Evolutionary conservation across 129 eudicot species (phyloP), one percentile per base, ranked within the genome.

Genomic region (Flaveria robusta): DNA sequence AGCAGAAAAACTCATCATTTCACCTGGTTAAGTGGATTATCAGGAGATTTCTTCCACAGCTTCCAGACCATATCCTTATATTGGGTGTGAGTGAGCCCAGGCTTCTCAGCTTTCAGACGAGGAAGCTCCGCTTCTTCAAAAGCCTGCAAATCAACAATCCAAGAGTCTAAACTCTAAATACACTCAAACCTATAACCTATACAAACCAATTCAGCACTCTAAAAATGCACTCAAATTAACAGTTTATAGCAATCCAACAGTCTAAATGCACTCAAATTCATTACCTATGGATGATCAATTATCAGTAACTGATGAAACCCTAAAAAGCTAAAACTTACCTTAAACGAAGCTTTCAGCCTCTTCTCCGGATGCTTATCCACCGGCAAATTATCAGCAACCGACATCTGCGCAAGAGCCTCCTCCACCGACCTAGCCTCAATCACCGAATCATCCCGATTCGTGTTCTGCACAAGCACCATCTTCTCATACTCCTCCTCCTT

Each of bases 111-210:
- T 85, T 94, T 94, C 87, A 94, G 78, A 85, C 69, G 78, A n/a
- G 93, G 93, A 68, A 94, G 93, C 82, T 94, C 97, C 34, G 93
- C 98, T 85, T 94, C 98, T 83, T 94, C 97, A 84, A 91, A 94
- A 65, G 97, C 98, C 98, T 94, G 47, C 45, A 71, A 47, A 24
- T 19, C 31, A 24, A 47, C 14, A 47, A 47, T 43, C 13, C 49
- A 43, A 43, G 2, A 37, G n/a, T n/a, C n/a, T n/a, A n/a, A n/a
- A 34, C 8, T 34, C 7, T 34, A 34, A 34, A 34, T 34, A 34
- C 39, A 34, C 39, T 34, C 39, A 34, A 34, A 34, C 39, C 5
- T 5, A 34, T 34, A 34, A 34, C 39, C 7, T 34, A 34, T 34
- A 31, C 1, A 31, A 4, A 31, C 37, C 37, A 31, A 0, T 5